Evolutionary conservation across 805 yeast species (phyloP), one percentile per base, ranked within the genome.

Genomic region (Spathaspora arborariae): DNA sequence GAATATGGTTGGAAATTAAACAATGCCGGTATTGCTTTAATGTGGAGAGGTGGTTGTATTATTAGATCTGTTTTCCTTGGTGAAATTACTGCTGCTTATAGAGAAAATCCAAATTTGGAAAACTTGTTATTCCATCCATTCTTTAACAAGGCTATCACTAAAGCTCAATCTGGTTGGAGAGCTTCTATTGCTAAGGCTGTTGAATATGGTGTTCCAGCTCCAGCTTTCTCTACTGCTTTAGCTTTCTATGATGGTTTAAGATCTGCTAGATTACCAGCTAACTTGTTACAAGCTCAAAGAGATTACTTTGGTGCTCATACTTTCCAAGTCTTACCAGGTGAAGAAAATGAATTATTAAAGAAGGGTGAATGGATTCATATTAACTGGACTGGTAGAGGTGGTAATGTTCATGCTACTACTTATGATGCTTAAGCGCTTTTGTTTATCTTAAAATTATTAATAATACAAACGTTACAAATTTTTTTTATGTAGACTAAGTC

Each of bases 41-140:
- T 92, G 98, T 92, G 99, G 99, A 85, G 99, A 82, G 99, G 99
- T 79, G 99, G 99, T 63, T 92, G 99, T 82, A 92, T 92, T 74
- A 92, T 92, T 76, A 88, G 98, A 82, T 92, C 99, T 49, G 97
- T 92, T 56, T 92, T 92, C 87, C 80, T 92, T 67, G 97, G 84
- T 66, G 97, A 92, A 74, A 92, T 92, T 76, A 92, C 99, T 58
- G 72, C 88, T 68, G 99, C 99, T 58, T 92, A 85, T 86, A 88
- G 94, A 76, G 82, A 85, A 70, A 78, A 85, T 78, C 96, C 96
- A 70, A 85, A 90, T 57, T 79, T 92, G 65, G 97, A 91, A 80
- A 91, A 91, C 85, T 79, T 92, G 76, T 78, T 92, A 70, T 91
- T 92, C 86, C 84, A 91, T 78, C 85, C 89, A 67, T 92, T 92